Evolutionary conservation across 345 rosid species (phyloP).

Genomic region (Gossypium australe): DNA sequence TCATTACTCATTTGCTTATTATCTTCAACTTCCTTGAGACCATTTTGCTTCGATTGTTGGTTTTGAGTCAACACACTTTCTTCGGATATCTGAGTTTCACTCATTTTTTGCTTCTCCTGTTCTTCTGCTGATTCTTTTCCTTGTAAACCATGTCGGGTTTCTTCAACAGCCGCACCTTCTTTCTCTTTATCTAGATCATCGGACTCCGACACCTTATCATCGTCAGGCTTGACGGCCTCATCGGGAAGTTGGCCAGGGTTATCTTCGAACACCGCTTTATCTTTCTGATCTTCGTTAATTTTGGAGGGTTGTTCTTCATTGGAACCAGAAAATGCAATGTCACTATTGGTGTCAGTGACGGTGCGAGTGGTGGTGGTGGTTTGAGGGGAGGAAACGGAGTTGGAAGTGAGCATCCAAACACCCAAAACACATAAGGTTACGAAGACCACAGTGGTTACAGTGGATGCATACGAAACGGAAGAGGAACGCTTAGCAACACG

Average conservation of each 20-base stretch:
- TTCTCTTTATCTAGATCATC: slow-evolving; percentile 7
- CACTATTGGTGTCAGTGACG: slow-evolving; percentile 1
- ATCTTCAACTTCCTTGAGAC: slow-evolving; percentile 9
- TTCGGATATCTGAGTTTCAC: slow-evolving; percentile 38
- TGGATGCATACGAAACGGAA: slow-evolving; percentile 49
- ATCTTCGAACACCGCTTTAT: slow-evolving; percentile 49
- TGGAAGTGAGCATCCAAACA: slow-evolving; percentile 72
- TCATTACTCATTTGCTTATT: slow-evolving; percentile 14
- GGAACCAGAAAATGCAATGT: slow-evolving; percentile 23
- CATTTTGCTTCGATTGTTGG: slow-evolving; percentile 23
- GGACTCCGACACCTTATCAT: slow-evolving; percentile 11
- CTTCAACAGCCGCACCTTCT: slow-evolving; percentile 12
- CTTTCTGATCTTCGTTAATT: slow-evolving; percentile 18
- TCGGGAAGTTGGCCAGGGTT: slow-evolving; percentile 82
- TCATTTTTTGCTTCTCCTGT: slow-evolving; percentile 26
- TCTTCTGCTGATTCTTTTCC: slow-evolving; percentile 38
- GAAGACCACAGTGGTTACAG: slow-evolving; percentile 59
- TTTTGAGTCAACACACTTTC: slow-evolving; percentile 32
- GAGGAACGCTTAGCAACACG: slow-evolving; percentile 50
- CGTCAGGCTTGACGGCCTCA: slow-evolving; percentile 75
- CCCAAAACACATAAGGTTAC: slow-evolving; percentile 62
- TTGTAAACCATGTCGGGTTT: slow-evolving; percentile 12
- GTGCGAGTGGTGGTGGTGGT: slow-evolving; percentile 29
- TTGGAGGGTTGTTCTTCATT: slow-evolving; percentile 18
- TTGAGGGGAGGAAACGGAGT: slow-evolving; percentile 42